These are phyloP conservation scores for Aureobasidium sp. DNA, from an alignment of 2,329 filamentous ascomycete species.

Conservation along the genomic window DNA sequence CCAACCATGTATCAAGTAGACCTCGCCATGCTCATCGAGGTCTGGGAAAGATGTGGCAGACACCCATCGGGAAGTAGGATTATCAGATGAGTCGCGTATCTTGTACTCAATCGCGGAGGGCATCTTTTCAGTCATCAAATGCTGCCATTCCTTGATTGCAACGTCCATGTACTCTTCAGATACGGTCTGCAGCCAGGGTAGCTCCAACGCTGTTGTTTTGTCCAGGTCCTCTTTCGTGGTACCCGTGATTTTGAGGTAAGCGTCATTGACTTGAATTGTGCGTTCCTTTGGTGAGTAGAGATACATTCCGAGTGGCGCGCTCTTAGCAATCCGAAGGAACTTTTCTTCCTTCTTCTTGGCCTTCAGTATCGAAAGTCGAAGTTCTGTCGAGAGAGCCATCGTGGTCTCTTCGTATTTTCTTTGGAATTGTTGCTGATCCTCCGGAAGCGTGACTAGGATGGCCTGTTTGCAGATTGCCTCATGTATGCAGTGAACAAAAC, in stretches of 20 bases:
- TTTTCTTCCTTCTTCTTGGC: conserved; percentile 21
- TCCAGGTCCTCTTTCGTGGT: conserved; percentile 11
- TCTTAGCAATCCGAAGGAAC: conserved; percentile 32
- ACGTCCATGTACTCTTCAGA: not conserved
- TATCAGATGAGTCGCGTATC: not conserved
- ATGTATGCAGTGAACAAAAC: not conserved
- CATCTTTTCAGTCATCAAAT: not conserved
- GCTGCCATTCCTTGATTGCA: not conserved
- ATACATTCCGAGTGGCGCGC: conserved; percentile 31
- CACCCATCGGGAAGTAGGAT: not conserved
- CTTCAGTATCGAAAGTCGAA: conserved; percentile 22
- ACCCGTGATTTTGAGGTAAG: conserved; percentile 29
- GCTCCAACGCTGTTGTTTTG: not conserved
- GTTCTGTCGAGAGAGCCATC: conserved; percentile 28
- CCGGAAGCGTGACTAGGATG: conserved; percentile 24
- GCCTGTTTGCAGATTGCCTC: conserved; percentile 22
- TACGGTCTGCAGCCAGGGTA: not conserved
- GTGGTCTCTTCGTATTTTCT: conserved; percentile 29
- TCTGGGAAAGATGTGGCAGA: conserved; percentile 17
- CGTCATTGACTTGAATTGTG: conserved; percentile 32
- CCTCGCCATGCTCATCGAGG: conserved; percentile 23
- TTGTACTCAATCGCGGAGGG: not conserved
- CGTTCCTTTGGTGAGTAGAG: conserved; percentile 24
- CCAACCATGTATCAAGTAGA: conserved; percentile 33
- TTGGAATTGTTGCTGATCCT: conserved; percentile 16